Percentiles rank a stretch among this genome's conserved stretches.
Evolutionary conservation across 352 stramenopile genomes (phyloP).

Genomic region (Phytopythium sindhum): DNA sequence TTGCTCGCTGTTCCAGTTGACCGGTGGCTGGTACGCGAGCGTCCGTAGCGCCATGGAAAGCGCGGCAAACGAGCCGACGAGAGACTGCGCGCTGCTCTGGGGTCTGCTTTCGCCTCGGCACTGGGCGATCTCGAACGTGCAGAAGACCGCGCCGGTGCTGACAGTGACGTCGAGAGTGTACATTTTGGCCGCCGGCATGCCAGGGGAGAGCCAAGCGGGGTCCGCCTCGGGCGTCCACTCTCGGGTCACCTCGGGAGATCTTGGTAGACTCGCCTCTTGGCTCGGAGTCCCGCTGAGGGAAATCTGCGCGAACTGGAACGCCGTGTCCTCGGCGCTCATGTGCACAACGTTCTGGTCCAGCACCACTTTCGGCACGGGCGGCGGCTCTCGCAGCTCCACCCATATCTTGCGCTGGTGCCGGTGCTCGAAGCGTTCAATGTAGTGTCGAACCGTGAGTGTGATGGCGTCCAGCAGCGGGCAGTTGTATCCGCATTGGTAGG

Average conservation of each 20-base stretch:
- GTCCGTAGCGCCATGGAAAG: background rate
- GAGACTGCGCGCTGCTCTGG: constrained; percentile 18
- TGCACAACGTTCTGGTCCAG: constrained; percentile 22
- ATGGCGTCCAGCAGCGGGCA: constrained; percentile 18
- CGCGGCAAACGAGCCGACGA: background rate
- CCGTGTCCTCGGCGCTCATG: constrained; percentile 34
- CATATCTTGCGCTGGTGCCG: constrained; percentile 19
- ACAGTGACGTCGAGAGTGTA: constrained; percentile 22
- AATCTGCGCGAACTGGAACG: constrained; percentile 43
- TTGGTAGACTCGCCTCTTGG: background rate
- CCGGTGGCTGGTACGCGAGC: constrained; percentile 33
- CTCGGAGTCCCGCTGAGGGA: constrained; percentile 13
- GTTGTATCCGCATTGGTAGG: constrained; percentile 13
- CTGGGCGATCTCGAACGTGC: constrained; percentile 1
- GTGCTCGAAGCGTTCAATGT: background rate
- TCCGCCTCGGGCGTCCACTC: background rate
- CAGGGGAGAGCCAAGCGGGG: background rate
- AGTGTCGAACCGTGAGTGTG: constrained; percentile 15
- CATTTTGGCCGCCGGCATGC: background rate
- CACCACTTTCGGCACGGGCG: constrained; percentile 26
- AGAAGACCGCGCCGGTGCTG: constrained; percentile 16
- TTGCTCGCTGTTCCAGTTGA: constrained; percentile 50
- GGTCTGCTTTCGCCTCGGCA: constrained; percentile 10
- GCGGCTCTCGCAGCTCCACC: constrained; percentile 20
- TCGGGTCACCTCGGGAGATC: background rate